Base-by-base conservation (phyloP, 164 flowering plant genomes). In the Euptelea pleiosperma region DNA sequence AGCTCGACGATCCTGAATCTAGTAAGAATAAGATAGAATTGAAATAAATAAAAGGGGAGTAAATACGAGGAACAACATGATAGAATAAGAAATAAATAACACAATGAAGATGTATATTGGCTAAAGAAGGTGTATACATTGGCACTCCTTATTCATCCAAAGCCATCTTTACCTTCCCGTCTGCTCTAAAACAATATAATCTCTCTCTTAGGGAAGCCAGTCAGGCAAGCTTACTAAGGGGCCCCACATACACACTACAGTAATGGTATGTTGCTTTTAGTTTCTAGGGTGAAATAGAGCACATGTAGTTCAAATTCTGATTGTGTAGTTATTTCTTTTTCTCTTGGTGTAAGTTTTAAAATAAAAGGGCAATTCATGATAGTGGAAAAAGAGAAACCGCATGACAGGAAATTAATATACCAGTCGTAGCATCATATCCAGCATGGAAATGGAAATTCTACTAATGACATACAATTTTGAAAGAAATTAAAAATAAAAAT, bases 1-100 rank as follows among this genome's bases (percentile, higher is more conserved):
- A 45, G 67, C 44, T 57, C 75, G 73, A 42, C 84, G 79, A 18
- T 83, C 87, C 89, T 83, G 79, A 43, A 53, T 51, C n/a, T 7
- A 51, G 33, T 36, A 42, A 3, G 21, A 44, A n/a, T 3, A 31
- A 8, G 33, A 9, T 4, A 19, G 14, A 28, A 26, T 16, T 29
- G 39, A 36, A 6, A 1, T 3, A 49, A 35, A 2, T n/a, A 14
- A 57, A 51, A 51, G 35, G 15, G 19, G 26, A 3, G 29, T 5
- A 6, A 31, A 28, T 16, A 40, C 15, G 26, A 16, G 28, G 41
- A 39, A 29, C 18, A 30, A 33, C 30, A 19, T 46, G 0, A 47
- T 12, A 43, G 18, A 29, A 55, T 0, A 36, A 15, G 11, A 15
- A 35, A 24, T 12, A 18, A 12, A 2, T 30, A 26, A 5, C 6